These are phyloP conservation scores for Hypomontagnella submonticulosa DNA, from an alignment of 495 filamentous ascomycete genomes.

Conservation along the genomic window DNA sequence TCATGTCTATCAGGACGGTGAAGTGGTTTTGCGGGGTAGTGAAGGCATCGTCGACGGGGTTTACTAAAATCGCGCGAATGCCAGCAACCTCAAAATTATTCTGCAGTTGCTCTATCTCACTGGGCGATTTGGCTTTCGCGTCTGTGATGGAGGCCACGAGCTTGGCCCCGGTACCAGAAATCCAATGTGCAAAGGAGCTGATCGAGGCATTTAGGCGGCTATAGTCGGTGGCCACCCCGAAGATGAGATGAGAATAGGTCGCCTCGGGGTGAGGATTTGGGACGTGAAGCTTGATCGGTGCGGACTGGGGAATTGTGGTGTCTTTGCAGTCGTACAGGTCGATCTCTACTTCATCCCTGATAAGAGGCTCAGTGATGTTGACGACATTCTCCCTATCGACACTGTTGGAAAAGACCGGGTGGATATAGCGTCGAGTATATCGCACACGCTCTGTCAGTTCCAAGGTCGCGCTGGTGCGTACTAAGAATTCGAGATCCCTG, in stretches of 20 bases:
- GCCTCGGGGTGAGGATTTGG: constrained; percentile 45
- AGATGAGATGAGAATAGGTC: constrained; percentile 53
- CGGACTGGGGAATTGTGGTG: constrained; percentile 38
- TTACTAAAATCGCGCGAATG: constrained; percentile 65
- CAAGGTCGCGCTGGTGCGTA: constrained; percentile 42
- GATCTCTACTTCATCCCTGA: constrained; percentile 45
- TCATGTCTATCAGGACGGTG: constrained; percentile 67
- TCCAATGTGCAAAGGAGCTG: constrained; percentile 69
- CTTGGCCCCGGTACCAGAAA: constrained; percentile 63
- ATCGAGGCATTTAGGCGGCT: constrained; percentile 66
- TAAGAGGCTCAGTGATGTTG: constrained; percentile 49
- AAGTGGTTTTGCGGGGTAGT: constrained; percentile 71
- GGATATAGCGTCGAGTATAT: constrained; percentile 54
- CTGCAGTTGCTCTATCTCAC: constrained; percentile 44
- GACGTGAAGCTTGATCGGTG: constrained; percentile 48
- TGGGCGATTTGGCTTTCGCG: constrained; percentile 47
- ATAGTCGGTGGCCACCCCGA: constrained; percentile 70
- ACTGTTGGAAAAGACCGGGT: constrained; percentile 35
- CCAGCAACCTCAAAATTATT: constrained; percentile 48
- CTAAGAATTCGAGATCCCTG: constrained; percentile 28
- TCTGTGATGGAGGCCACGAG: constrained; percentile 67
- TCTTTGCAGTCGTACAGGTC: constrained; percentile 47
- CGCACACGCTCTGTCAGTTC: constrained; percentile 50
- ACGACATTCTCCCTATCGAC: constrained; percentile 46
- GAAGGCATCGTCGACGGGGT: constrained; percentile 60